Evolutionary conservation across 257 asterid species (phyloP).

Genomic region (Solanum corneliomulleri): DNA sequence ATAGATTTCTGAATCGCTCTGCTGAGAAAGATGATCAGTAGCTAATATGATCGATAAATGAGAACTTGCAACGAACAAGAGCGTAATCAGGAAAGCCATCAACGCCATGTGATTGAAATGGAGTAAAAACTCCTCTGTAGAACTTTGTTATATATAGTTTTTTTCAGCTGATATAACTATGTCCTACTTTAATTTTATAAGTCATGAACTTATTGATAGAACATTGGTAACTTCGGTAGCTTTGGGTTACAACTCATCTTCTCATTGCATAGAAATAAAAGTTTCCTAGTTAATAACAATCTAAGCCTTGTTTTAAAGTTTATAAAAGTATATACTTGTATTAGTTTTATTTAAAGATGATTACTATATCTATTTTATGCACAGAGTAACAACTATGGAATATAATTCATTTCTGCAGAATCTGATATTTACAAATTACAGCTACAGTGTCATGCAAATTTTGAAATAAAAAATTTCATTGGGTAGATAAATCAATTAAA

Average conservation of each 20-base stretch:
- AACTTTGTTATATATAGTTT: not conserved
- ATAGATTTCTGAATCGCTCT: constrained; percentile 7
- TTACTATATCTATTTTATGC: not conserved
- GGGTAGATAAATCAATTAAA: not conserved
- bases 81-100: not conserved
- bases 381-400: not conserved
- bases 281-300: not conserved
- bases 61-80: not conserved
- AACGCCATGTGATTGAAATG: not conserved
- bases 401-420: not conserved
- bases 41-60: not conserved
- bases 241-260: not conserved
- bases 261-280: not conserved
- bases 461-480: not conserved
- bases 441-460: not conserved
- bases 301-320: not conserved
- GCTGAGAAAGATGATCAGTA: not conserved
- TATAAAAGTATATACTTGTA: not conserved
- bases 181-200: not conserved
- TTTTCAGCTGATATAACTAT: not conserved
- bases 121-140: not conserved
- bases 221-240: not conserved
- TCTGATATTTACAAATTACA: not conserved
- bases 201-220: not conserved
- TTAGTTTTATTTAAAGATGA: not conserved